A percentile compares a stretch with the other conserved stretches of the same genome.
phyloP scores from a whole-genome alignment of 441 rosid genomes.

The Lagerstroemia fauriei region DNA sequence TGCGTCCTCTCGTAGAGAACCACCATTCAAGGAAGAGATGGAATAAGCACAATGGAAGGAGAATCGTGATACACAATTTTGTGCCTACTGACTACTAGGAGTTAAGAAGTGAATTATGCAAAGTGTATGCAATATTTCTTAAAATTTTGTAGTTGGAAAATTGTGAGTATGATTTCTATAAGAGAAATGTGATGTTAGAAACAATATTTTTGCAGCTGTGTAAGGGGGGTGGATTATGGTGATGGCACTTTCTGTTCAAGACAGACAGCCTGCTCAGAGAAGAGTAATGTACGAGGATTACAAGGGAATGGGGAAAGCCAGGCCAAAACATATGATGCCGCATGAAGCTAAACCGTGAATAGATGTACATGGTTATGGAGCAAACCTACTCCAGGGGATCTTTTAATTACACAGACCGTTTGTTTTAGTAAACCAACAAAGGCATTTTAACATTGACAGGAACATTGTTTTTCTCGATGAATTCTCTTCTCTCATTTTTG shows the following conservation, averaged over 20 bases:
- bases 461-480: neutral
- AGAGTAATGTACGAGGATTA: constrained; percentile 49
- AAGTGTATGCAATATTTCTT: neutral
- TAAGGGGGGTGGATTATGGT: constrained; percentile 45
- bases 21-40: constrained; percentile 25
- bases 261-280: constrained; percentile 36
- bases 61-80: neutral
- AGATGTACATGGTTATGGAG: neutral
- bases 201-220: neutral
- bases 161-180: neutral
- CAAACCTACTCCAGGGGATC: neutral
- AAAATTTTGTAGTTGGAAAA: constrained; percentile 10
- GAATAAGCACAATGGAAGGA: constrained; percentile 22
- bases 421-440: neutral
- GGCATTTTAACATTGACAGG: neutral
- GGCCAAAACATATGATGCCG: neutral
- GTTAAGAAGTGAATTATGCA: neutral
- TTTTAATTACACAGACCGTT: neutral
- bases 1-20: constrained; percentile 6
- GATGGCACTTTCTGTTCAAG: constrained; percentile 39
- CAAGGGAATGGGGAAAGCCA: constrained; percentile 41
- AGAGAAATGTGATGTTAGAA: neutral
- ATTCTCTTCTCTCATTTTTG: neutral
- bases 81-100: neutral
- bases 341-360: neutral